Evolutionary conservation across 768 basidiomycete species (phyloP).

Genomic region (Rhizopogon vesiculosus): DNA sequence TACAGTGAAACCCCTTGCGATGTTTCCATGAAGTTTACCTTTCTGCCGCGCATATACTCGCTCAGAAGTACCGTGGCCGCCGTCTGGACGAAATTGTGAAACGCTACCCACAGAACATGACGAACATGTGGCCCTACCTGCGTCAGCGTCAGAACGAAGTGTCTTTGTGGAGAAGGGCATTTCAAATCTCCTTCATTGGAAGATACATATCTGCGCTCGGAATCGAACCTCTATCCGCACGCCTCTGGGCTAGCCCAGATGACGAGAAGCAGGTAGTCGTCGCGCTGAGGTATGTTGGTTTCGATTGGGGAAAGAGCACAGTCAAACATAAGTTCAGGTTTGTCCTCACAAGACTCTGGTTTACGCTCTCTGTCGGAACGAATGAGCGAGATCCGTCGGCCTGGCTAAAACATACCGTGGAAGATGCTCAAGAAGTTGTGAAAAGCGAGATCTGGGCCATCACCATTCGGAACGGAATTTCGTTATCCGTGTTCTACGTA

Average conservation of each 20-base stretch:
- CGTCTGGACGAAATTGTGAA: conserved; percentile 39
- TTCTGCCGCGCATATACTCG: conserved; percentile 50
- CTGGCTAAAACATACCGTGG: conserved; percentile 36
- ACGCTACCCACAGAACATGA: conserved; percentile 39
- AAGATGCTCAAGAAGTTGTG: conserved; percentile 49
- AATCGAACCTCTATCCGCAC: conserved; percentile 32
- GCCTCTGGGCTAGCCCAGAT: conserved; percentile 59
- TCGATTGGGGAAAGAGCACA: background rate
- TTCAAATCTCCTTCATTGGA: conserved; percentile 48
- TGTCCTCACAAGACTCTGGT: conserved; percentile 58
- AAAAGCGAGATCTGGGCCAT: conserved; percentile 53
- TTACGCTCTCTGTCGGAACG: conserved; percentile 50
- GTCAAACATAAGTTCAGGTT: conserved; percentile 39
- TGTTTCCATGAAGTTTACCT: conserved; percentile 46
- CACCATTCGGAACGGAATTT: conserved; percentile 19
- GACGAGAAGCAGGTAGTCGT: conserved; percentile 51
- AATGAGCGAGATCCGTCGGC: conserved; percentile 22
- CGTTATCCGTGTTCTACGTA: conserved; percentile 44
- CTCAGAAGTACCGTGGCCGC: conserved; percentile 41
- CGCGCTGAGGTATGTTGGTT: conserved; percentile 45
- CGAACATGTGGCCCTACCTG: conserved; percentile 74
- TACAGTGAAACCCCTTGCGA: background rate
- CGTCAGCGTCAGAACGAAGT: conserved; percentile 43
- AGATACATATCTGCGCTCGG: conserved; percentile 22
- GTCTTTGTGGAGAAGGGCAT: conserved; percentile 30